phyloP scores from a whole-genome alignment of 495 filamentous ascomycete genomes.

The Penicillium longicatenatum region DNA sequence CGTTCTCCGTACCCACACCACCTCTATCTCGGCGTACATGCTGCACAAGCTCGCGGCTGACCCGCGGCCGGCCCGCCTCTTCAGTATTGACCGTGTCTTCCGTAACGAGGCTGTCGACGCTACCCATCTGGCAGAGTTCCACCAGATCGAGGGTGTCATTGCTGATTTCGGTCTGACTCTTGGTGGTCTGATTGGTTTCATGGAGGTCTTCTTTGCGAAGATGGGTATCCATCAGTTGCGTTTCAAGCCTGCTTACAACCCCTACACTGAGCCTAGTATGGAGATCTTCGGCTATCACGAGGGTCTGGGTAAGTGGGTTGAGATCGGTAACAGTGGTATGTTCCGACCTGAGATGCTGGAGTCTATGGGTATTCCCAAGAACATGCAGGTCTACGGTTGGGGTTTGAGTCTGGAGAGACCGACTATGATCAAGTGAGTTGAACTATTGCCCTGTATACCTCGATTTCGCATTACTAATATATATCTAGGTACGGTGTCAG shows the following conservation, averaged over 20 bases:
- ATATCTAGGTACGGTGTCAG: conserved; percentile 66
- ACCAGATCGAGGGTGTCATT: conserved; percentile 98
- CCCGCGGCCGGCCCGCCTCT: conserved; percentile 84
- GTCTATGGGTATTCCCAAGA: conserved; percentile 83
- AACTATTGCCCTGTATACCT: neutral
- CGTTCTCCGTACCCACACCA: conserved; percentile 95
- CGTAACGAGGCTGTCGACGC: conserved; percentile 94
- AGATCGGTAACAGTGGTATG: conserved; percentile 98
- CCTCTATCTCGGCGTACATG: conserved; percentile 83
- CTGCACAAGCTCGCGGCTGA: conserved; percentile 84
- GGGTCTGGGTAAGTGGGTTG: conserved; percentile 86
- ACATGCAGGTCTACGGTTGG: conserved; percentile 89
- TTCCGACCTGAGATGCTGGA: conserved; percentile 97
- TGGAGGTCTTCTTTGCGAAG: conserved; percentile 93
- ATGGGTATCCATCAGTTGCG: conserved; percentile 88
- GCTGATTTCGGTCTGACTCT: conserved; percentile 90
- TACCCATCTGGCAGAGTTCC: conserved; percentile 96
- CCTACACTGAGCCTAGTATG: conserved; percentile 97
- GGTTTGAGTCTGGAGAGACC: conserved; percentile 89
- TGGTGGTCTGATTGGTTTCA: conserved; percentile 93
- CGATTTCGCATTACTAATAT: conserved; percentile 8
- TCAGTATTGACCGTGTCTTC: conserved; percentile 98
- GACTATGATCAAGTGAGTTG: conserved; percentile 89
- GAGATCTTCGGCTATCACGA: conserved; percentile 94
- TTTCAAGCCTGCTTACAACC: conserved; percentile 98